These are phyloP conservation scores for Aureobasidium melanogenum DNA, from an alignment of 2,329 filamentous ascomycete genomes.

Conservation along the genomic window DNA sequence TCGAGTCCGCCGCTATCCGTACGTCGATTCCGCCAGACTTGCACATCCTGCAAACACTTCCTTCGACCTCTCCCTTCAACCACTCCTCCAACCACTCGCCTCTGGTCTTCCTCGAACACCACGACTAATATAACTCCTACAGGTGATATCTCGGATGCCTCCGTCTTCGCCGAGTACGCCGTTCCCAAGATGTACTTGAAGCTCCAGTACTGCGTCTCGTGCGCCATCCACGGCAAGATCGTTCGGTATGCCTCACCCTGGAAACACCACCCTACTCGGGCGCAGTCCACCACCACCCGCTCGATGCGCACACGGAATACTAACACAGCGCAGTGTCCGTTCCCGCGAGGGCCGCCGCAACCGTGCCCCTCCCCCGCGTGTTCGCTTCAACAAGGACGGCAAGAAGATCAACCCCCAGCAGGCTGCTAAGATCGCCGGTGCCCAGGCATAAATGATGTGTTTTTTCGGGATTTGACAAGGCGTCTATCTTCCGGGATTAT, in stretches of 20 bases:
- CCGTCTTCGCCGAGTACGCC: slow-evolving; percentile 98
- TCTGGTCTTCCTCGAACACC: not conserved
- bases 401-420: slow-evolving; percentile 97
- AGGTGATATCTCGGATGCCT: slow-evolving; percentile 99
- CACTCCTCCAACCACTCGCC: not conserved
- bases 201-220: slow-evolving; percentile 99
- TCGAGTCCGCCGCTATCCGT: slow-evolving; percentile 99
- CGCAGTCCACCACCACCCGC: not conserved
- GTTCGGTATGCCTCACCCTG: slow-evolving; percentile 73
- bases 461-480: slow-evolving; percentile 14
- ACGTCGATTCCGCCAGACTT: slow-evolving; percentile 43
- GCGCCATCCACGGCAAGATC: slow-evolving; percentile 99
- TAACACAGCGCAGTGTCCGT: slow-evolving; percentile 63
- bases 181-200: slow-evolving; percentile 99
- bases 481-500: slow-evolving; percentile 15
- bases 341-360: slow-evolving; percentile 96
- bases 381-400: slow-evolving; percentile 99
- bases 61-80: not conserved
- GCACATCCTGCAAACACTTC: not conserved
- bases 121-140: slow-evolving; percentile 14
- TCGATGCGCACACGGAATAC: slow-evolving; percentile 11
- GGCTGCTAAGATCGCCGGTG: slow-evolving; percentile 53
- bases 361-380: slow-evolving; percentile 93
- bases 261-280: not conserved
- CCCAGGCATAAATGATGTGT: slow-evolving; percentile 19